Base-by-base conservation (phyloP, 352 stramenopile genomes). In the Phytophthora uliginosa region DNA sequence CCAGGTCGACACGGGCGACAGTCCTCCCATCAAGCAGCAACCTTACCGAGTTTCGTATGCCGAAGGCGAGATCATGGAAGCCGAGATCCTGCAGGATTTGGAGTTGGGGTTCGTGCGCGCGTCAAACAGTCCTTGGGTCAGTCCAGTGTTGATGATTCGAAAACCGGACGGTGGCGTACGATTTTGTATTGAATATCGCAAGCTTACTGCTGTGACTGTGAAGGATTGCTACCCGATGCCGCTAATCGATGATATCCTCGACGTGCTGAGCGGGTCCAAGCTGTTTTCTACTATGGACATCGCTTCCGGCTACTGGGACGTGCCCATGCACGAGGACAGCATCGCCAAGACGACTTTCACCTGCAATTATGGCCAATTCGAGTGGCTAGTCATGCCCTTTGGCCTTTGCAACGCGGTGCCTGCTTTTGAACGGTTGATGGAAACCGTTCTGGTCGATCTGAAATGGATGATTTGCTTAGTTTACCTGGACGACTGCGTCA, bases 161-260 rank as follows among this genome's bases (percentile, higher is more conserved):
- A 31, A 31, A 31, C 3, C 2, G 2, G 26, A 4, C 26, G 53
- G 53, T 36, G 63, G 63, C 7, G 53, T 69, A 17, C 63, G 42
- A 0, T 63, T 70, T 18, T 64, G 63, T 22, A 70, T 70, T 45
- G 63, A 70, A 17, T 70, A 64, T 9, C 28, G 55, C 2, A 20
- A 20, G 17, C 7, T 70, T 15, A 70, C 64, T 24, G 28, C 63
- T 0, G 17, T 70, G 7, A 70, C 54, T 4, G 26, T 63, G 2
- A 58, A 63, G 4, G 63, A 64, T 22, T 64, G 63, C 22, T 64
- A 64, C n/a, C 31, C 54, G 1, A 63, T 64, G 47, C 45, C 63
- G 2, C 24, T 70, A 3, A 64, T 70, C n/a, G 54, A 70, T 31
- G 63, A 70, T n/a, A 70, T 70, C 20, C 34, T 59, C 2, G 55